phyloP scores from a whole-genome alignment of 768 basidiomycete genomes.

The Mycena maculata region DNA sequence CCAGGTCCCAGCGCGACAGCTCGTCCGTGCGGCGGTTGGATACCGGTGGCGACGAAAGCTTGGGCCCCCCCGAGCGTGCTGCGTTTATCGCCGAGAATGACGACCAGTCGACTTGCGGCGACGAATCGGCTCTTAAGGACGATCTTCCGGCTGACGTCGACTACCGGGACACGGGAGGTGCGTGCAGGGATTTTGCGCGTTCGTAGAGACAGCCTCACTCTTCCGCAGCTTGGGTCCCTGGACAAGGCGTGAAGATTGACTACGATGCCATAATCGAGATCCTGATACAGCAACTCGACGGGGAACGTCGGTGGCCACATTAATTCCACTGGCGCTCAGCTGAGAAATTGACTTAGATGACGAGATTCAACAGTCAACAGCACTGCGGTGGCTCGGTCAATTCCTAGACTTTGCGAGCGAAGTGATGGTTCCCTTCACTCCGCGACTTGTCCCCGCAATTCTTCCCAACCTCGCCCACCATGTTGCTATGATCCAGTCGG shows the following conservation, averaged over 20 bases:
- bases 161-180: constrained; percentile 75
- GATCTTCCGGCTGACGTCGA: constrained; percentile 63
- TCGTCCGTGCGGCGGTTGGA: constrained; percentile 57
- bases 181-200: constrained; percentile 31
- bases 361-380: constrained; percentile 94
- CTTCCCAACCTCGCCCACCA: constrained; percentile 96
- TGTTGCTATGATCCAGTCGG: constrained; percentile 86
- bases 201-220: constrained; percentile 12
- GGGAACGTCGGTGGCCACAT: constrained; percentile 71
- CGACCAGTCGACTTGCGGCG: constrained; percentile 52
- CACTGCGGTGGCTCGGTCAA: constrained; percentile 93
- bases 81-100: constrained; percentile 68
- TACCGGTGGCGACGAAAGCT: constrained; percentile 54
- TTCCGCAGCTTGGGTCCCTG: constrained; percentile 84
- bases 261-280: constrained; percentile 95
- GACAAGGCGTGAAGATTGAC: constrained; percentile 93
- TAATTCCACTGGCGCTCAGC: constrained; percentile 14
- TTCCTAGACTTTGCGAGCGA: constrained; percentile 90
- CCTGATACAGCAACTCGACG: constrained; percentile 85
- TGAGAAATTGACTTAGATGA: constrained; percentile 69
- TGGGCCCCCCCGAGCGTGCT: constrained; percentile 68
- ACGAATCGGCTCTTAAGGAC: constrained; percentile 54
- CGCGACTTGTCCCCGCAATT: constrained; percentile 91
- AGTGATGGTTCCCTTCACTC: constrained; percentile 94
- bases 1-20: constrained; percentile 52